phyloP scores from a whole-genome alignment of 148 eudicot species.

The Polygonum maritimum region DNA sequence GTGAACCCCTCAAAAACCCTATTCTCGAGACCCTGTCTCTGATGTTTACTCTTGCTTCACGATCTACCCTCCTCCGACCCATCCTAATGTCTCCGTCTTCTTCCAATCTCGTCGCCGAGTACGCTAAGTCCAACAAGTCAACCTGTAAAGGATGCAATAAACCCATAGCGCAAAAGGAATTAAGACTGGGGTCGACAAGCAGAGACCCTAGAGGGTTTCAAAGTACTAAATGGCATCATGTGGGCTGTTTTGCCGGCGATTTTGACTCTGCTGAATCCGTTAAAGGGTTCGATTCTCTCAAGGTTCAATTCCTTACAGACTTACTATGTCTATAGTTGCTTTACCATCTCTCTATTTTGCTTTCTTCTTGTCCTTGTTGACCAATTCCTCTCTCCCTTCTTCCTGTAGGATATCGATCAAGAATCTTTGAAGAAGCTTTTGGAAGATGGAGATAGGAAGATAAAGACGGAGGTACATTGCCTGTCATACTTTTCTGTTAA shows the following conservation, averaged over 20 bases:
- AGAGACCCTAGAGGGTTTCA: slow-evolving; percentile 51
- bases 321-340: not conserved
- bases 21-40: not conserved
- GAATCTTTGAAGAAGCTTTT: slow-evolving; percentile 42
- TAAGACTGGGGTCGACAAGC: slow-evolving; percentile 52
- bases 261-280: slow-evolving; percentile 30
- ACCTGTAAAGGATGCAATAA: slow-evolving; percentile 60
- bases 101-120: slow-evolving; percentile 48
- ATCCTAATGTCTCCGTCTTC: slow-evolving; percentile 15
- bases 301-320: slow-evolving; percentile 26
- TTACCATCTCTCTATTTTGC: no score
- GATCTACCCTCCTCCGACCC: not conserved
- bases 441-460: slow-evolving; percentile 11
- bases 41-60: not conserved
- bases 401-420: slow-evolving; percentile 44
- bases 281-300: slow-evolving; percentile 51
- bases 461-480: slow-evolving; percentile 17
- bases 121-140: slow-evolving; percentile 68
- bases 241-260: slow-evolving; percentile 35
- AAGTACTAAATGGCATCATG: slow-evolving; percentile 70
- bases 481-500: not conserved
- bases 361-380: not conserved
- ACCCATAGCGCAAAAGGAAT: slow-evolving; percentile 26
- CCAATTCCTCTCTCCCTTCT: not conserved
- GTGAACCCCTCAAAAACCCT: not conserved